Base-by-base conservation (phyloP, 768 basidiomycete genomes). In the Austroboletus festivus region DNA sequence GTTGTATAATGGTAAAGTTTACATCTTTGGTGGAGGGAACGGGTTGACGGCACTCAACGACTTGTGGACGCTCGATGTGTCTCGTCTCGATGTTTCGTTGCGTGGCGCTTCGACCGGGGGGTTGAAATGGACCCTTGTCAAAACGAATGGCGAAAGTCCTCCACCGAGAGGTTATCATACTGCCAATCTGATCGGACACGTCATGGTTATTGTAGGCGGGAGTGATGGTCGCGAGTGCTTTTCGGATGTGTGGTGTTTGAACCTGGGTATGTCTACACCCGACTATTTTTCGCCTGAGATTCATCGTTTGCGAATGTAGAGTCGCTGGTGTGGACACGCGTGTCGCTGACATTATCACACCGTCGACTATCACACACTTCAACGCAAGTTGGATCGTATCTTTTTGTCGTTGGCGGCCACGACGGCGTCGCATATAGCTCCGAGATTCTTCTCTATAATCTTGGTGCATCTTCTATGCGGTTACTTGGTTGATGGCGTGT, bases 11-110 rank as follows among this genome's bases (percentile, higher is more conserved):
- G 75, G 77, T 49, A 85, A 80, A 61, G 77, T 97, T 0, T 90
- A 88, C 73, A 69, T 96, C 4, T 96, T 95, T 58, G 94, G 93
- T 8, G 93, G 94, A n/a, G 93, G 94, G 3, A 94, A 92, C 50
- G 94, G 94, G 0, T 73, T 86, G 71, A 80, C 79, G n/a, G 93
- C 94, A 0, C 73, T 96, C 47, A 89, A 90, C 56, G 93, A 96
- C 64, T 71, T 94, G 18, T 95, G 93, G 92, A 81, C 85, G 15
- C 71, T 95, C 20, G 90, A 95, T 48, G 80, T 86, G 0, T 75
- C 70, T 28, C 70, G 73, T 43, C 56, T 68, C 35, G 61, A 66
- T n/a, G 52, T 50, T n/a, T 68, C 57, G 4, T 48, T 57, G 18
- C 61, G 59, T 31, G 52, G 52, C 16, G 35, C 37, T 9, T 12